phyloP scores from a whole-genome alignment of 2,329 filamentous ascomycete species.

The Penicillium sp. region DNA sequence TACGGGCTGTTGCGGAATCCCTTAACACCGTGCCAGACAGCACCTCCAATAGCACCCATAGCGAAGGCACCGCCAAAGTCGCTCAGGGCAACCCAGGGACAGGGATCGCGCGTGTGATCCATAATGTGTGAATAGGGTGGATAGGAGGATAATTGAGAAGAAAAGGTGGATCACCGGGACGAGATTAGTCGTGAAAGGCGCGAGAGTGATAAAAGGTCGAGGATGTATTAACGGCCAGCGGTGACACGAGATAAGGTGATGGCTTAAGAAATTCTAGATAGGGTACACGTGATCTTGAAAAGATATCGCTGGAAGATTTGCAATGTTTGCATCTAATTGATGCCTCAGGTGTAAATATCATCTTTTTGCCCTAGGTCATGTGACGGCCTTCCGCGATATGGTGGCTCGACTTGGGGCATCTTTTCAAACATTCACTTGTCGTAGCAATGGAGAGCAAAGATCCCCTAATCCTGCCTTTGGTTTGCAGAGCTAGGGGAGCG shows the following conservation, averaged over 20 bases:
- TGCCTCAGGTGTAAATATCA: not conserved
- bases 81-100: constrained; percentile 93
- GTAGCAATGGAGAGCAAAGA: too few relatives aligned
- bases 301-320: not conserved
- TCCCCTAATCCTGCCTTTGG: too few relatives aligned
- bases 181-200: not conserved
- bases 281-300: not conserved
- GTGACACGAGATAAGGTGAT: not conserved
- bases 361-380: too few relatives aligned
- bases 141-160: not conserved
- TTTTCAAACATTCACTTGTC: too few relatives aligned
- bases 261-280: not conserved
- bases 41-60: constrained; percentile 84
- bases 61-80: constrained; percentile 97
- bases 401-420: too few relatives aligned
- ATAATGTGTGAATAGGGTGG: constrained; percentile 45
- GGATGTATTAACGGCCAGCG: not conserved
- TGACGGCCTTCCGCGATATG: too few relatives aligned
- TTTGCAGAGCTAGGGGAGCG: too few relatives aligned
- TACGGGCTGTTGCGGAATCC: constrained; percentile 86
- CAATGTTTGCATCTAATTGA: not conserved
- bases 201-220: not conserved
- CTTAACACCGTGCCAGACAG: constrained; percentile 96
- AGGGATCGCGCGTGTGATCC: constrained; percentile 97
- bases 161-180: not conserved